phyloP scores from a whole-genome alignment of 352 stramenopile genomes.

The Phytophthora nicotianae region DNA sequence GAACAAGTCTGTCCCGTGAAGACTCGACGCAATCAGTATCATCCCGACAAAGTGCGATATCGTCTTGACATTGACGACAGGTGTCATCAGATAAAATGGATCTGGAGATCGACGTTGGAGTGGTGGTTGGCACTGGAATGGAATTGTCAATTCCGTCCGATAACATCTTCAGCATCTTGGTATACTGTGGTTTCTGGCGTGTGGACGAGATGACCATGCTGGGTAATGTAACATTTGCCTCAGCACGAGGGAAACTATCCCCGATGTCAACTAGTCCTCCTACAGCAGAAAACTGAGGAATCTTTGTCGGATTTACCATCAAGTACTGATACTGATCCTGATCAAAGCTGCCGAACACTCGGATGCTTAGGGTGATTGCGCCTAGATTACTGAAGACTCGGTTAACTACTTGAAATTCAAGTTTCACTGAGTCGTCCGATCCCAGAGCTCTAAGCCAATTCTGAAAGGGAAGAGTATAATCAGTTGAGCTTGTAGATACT shows the following conservation, averaged over 20 bases:
- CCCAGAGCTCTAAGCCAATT: neutral
- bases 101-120: neutral
- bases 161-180: neutral
- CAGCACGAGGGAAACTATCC: neutral
- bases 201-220: neutral
- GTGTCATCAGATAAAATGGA: neutral
- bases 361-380: neutral
- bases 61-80: neutral
- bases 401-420: neutral
- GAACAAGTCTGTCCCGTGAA: neutral
- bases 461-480: neutral
- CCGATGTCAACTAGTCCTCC: neutral
- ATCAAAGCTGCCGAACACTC: neutral
- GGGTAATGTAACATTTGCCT: neutral
- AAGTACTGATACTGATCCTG: neutral
- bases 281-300: neutral
- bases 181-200: neutral
- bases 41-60: neutral
- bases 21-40: neutral
- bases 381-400: neutral
- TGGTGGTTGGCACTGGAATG: neutral
- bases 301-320: neutral
- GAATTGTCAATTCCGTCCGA: neutral
- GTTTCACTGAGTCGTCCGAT: neutral
- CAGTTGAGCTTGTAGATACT: neutral